A percentile compares a stretch with the other conserved stretches of the same genome.
These are phyloP conservation scores for Chaetoceros tenuissimus DNA, from an alignment of 108 stramenopile genomes.

Conservation along the genomic window DNA sequence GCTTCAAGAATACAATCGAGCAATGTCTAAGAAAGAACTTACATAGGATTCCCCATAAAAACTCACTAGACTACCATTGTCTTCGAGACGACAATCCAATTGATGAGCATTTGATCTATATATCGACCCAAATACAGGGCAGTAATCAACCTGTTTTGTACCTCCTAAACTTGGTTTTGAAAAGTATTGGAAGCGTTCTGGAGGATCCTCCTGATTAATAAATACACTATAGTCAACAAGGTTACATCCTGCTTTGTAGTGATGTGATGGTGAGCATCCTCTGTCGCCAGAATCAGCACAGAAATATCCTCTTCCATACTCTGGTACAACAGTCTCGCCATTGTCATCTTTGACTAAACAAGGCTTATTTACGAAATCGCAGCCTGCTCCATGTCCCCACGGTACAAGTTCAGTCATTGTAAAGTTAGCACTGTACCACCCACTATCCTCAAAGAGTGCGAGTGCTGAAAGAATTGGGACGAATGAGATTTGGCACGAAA, in stretches of 20 bases:
- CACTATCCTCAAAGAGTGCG: not conserved
- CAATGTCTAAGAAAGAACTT: not conserved
- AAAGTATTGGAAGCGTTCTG: slow-evolving; percentile 59
- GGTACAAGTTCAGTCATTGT: slow-evolving; percentile 23
- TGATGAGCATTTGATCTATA: slow-evolving; percentile 49
- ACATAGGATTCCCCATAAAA: slow-evolving; percentile 23
- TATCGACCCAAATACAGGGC: slow-evolving; percentile 70
- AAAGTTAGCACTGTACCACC: slow-evolving; percentile 3
- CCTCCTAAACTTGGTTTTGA: slow-evolving; percentile 49
- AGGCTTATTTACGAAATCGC: slow-evolving; percentile 59
- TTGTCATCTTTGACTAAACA: slow-evolving; percentile 45
- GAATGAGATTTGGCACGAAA: not conserved
- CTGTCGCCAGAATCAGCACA: slow-evolving; percentile 42
- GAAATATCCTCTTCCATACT: slow-evolving; percentile 60
- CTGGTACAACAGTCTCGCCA: slow-evolving; percentile 37
- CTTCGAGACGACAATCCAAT: slow-evolving; percentile 44
- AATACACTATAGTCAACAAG: slow-evolving; percentile 61
- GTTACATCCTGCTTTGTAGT: slow-evolving; percentile 78
- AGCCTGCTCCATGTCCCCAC: slow-evolving; percentile 67
- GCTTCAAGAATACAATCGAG: not conserved
- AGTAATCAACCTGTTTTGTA: slow-evolving; percentile 69
- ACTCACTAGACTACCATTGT: slow-evolving; percentile 53
- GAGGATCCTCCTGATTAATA: slow-evolving; percentile 35
- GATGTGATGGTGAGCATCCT: slow-evolving; percentile 55
- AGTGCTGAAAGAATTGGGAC: not conserved